A percentile compares a stretch with the other conserved stretches of the same genome.
phyloP scores from a whole-genome alignment of 306 rosid genomes.

The Alnus glutinosa region DNA sequence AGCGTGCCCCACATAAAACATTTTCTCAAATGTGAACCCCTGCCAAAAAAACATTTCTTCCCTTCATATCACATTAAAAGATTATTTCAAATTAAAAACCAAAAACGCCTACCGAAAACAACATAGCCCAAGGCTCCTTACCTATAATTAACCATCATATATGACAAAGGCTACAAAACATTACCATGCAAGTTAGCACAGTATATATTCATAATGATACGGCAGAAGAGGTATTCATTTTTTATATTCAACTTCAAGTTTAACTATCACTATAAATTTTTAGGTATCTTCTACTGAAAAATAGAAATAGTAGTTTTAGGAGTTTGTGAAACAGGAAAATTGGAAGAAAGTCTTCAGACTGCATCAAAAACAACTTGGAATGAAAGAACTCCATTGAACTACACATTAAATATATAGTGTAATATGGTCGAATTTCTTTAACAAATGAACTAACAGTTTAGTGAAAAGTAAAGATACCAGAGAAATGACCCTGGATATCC shows the following conservation, averaged over 20 bases:
- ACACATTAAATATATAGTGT: not conserved
- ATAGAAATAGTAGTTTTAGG: not conserved
- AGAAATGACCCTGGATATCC: not conserved
- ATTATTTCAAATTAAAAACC: no score
- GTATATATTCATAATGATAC: not conserved
- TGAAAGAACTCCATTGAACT: slow-evolving; percentile 2
- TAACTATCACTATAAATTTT: not conserved
- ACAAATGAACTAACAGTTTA: not conserved
- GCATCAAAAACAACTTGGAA: not conserved
- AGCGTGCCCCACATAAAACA: no score
- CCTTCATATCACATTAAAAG: no score
- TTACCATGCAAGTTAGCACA: not conserved
- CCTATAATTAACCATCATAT: not conserved
- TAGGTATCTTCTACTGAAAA: not conserved
- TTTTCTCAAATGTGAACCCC: no score
- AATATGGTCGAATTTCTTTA: not conserved
- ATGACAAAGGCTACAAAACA: not conserved
- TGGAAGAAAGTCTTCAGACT: not conserved
- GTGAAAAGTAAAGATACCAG: not conserved
- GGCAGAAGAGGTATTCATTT: not conserved
- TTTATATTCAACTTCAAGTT: not conserved
- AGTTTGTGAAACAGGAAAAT: not conserved
- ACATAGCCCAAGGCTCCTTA: no score
- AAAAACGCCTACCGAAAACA: no score
- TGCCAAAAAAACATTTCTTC: no score